A percentile compares a stretch with the other conserved stretches of the same genome.
Conservation (phyloP, 2,329 filamentous ascomycete species). For the Stenocarpella maydis region DNA sequence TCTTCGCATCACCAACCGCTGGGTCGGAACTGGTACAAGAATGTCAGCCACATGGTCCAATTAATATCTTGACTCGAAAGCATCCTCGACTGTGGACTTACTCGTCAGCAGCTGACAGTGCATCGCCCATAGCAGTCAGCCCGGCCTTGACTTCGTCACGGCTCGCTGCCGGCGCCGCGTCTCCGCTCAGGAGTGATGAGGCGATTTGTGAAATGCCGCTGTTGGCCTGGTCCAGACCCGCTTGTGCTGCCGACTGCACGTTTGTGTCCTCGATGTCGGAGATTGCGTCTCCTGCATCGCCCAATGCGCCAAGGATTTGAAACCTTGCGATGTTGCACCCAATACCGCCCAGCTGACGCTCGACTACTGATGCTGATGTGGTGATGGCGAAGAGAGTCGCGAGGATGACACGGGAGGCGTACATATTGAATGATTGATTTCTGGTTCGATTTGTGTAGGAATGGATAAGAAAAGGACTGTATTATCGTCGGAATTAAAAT, state of each 20-base stretch:
- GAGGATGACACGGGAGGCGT: constrained; percentile 11
- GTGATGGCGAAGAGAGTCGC: constrained; percentile 13
- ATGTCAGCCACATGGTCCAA: neutral
- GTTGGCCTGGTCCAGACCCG: constrained; percentile 25
- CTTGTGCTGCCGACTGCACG: constrained; percentile 7
- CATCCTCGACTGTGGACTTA: neutral
- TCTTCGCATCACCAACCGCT: constrained; percentile 18
- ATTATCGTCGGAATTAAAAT: neutral
- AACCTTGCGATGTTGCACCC: constrained; percentile 24
- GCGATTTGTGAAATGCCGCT: constrained; percentile 19
- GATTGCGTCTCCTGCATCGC: constrained; percentile 10
- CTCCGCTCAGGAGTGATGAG: neutral
- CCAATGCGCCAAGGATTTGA: constrained; percentile 16
- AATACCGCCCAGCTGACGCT: constrained; percentile 18
- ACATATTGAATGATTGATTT: neutral
- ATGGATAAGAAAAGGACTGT: neutral
- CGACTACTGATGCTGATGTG: constrained; percentile 1
- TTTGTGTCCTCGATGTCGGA: neutral
- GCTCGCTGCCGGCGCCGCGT: constrained; percentile 1
- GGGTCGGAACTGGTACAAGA: constrained; percentile 16
- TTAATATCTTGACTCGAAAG: too few relatives aligned
- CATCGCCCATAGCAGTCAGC: constrained; percentile 15
- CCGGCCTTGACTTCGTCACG: constrained; percentile 14
- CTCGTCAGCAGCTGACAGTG: constrained; percentile 18
- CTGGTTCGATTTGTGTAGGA: neutral